phyloP scores from a whole-genome alignment of 768 basidiomycete species.

The Boletus fagicola region DNA sequence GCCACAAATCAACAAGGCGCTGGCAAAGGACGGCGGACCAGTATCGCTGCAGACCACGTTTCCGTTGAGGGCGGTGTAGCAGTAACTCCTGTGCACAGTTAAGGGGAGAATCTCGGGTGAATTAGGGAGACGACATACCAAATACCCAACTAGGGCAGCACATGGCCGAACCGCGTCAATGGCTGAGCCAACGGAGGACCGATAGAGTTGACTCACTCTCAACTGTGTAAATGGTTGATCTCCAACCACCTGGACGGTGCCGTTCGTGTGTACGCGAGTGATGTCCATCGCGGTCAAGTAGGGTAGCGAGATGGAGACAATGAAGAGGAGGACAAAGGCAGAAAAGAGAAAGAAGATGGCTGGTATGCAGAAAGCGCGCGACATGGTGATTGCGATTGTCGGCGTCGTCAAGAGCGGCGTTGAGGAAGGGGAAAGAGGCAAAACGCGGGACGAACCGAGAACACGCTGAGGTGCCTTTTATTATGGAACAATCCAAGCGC shows the following conservation, averaged over 20 bases:
- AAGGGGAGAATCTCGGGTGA: not conserved
- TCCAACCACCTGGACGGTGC: constrained; percentile 27
- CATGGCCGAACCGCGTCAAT: constrained; percentile 7
- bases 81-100: constrained; percentile 52
- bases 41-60: constrained; percentile 42
- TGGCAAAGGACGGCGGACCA: constrained; percentile 33
- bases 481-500: constrained; percentile 9
- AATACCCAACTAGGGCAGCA: constrained; percentile 55
- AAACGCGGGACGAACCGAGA: not conserved
- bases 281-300: constrained; percentile 67
- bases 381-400: constrained; percentile 28
- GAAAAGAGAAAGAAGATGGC: constrained; percentile 54
- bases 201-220: constrained; percentile 46
- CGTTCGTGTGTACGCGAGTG: constrained; percentile 51
- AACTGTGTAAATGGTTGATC: constrained; percentile 40
- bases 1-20: not conserved
- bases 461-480: constrained; percentile 17
- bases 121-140: constrained; percentile 45
- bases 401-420: constrained; percentile 2
- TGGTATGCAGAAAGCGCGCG: constrained; percentile 58
- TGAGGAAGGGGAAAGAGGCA: constrained; percentile 5
- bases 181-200: not conserved
- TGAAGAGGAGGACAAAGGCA: constrained; percentile 64
- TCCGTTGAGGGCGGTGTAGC: constrained; percentile 46
- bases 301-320: constrained; percentile 72